Percentiles rank a stretch among this genome's conserved stretches.
These are phyloP conservation scores for Echinosophora koreensis DNA, from an alignment of 306 rosid species.

Conservation along the genomic window DNA sequence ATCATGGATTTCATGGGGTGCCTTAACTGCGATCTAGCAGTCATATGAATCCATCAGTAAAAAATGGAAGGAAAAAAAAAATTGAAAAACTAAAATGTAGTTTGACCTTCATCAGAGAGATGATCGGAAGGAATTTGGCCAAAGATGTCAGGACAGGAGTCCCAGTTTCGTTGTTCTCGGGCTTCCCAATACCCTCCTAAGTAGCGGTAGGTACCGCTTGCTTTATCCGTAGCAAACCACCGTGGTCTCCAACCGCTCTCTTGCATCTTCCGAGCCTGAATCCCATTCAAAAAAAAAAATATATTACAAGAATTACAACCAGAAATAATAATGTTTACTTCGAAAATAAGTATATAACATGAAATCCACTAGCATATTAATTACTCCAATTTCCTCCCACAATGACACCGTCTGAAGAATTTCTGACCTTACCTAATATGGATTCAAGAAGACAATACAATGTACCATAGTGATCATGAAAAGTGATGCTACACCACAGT, in stretches of 20 bases:
- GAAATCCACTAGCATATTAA: background rate
- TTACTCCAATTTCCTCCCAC: conserved; percentile 1
- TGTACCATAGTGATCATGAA: background rate
- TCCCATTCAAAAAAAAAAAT: conserved; percentile 39
- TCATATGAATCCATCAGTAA: conserved; percentile 44
- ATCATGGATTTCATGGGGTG: conserved; percentile 51
- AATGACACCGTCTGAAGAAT: background rate
- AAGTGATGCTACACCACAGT: background rate
- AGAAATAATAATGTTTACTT: background rate
- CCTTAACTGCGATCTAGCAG: conserved; percentile 44
- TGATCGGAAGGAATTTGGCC: conserved; percentile 80
- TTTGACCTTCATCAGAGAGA: conserved; percentile 56
- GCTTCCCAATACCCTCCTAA: conserved; percentile 96
- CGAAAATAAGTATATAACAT: conserved; percentile 4
- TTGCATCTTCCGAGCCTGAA: conserved; percentile 95
- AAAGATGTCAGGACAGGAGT: conserved; percentile 86
- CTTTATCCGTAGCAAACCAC: conserved; percentile 83
- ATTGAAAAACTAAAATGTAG: conserved; percentile 39
- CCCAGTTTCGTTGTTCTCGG: conserved; percentile 74
- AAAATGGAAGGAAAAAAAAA: conserved; percentile 9
- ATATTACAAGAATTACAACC: conserved; percentile 1
- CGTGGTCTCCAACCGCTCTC: conserved; percentile 94
- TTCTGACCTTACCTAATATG: background rate
- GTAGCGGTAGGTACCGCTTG: conserved; percentile 70
- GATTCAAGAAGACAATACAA: background rate